Conservation (phyloP, 805 yeast genomes). For the Saccharomycopsis fermentans region DNA sequence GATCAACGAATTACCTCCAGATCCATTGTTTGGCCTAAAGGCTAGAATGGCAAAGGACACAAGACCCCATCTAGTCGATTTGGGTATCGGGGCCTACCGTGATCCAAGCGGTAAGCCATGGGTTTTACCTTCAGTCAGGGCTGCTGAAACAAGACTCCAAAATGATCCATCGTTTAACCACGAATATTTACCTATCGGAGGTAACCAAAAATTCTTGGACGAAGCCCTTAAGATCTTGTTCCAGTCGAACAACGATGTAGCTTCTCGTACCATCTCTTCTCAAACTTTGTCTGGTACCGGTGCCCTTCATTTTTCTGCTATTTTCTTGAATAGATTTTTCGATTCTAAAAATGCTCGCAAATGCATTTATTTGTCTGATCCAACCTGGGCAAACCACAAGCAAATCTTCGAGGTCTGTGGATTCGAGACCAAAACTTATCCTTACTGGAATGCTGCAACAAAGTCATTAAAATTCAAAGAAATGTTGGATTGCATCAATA, state of each 20-base stretch:
- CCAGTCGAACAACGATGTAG: slow-evolving; percentile 43
- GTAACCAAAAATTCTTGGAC: slow-evolving; percentile 56
- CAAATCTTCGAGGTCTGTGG: slow-evolving; percentile 72
- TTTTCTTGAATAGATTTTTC: slow-evolving; percentile 49
- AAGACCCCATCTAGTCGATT: slow-evolving; percentile 62
- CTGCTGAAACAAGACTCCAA: slow-evolving; percentile 51
- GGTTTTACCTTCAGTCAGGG: slow-evolving; percentile 66
- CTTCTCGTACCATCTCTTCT: slow-evolving; percentile 63
- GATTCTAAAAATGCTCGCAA: slow-evolving; percentile 18
- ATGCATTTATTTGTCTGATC: slow-evolving; percentile 62
- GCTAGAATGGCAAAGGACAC: slow-evolving; percentile 51
- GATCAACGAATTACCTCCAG: slow-evolving; percentile 65
- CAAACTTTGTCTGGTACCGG: slow-evolving; percentile 97
- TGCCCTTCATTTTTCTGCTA: slow-evolving; percentile 77
- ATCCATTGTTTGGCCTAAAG: slow-evolving; percentile 77
- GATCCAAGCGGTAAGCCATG: slow-evolving; percentile 82
- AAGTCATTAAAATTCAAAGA: slow-evolving; percentile 68
- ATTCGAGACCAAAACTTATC: slow-evolving; percentile 55
- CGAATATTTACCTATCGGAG: slow-evolving; percentile 83
- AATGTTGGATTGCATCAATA: slow-evolving; percentile 47
- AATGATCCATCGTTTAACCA: slow-evolving; percentile 48
- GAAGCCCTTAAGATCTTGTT: slow-evolving; percentile 64
- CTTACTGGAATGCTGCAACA: slow-evolving; percentile 73
- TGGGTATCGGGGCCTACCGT: slow-evolving; percentile 92
- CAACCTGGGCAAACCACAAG: slow-evolving; percentile 97